These are phyloP conservation scores for Linderina pennispora DNA, from an alignment of 192 early-diverging fungal genomes.

Conservation along the genomic window DNA sequence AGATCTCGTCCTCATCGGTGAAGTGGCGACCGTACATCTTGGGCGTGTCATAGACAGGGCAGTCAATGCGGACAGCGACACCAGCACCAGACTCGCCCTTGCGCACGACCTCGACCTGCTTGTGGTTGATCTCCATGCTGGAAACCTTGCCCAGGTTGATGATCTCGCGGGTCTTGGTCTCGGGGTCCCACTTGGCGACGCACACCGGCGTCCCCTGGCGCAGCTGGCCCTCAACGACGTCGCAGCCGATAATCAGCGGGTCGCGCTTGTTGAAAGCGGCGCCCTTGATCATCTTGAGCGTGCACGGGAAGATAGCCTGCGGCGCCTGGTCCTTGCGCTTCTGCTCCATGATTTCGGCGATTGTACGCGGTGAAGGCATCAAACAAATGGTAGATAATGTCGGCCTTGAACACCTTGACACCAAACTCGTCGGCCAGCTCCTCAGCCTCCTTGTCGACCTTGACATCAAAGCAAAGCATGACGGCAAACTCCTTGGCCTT, in stretches of 20 bases:
- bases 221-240: conserved; percentile 89
- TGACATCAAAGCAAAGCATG: conserved; percentile 88
- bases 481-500: conserved; percentile 78
- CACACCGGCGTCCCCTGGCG: conserved; percentile 88
- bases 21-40: conserved; percentile 95
- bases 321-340: conserved; percentile 83
- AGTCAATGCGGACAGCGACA: conserved; percentile 89
- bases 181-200: conserved; percentile 68
- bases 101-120: conserved; percentile 72
- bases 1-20: conserved; percentile 71
- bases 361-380: conserved; percentile 85
- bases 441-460: conserved; percentile 83
- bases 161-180: conserved; percentile 66
- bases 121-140: conserved; percentile 91
- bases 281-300: conserved; percentile 80
- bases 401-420: conserved; percentile 89
- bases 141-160: conserved; percentile 81
- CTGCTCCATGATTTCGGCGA: conserved; percentile 71
- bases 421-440: conserved; percentile 88
- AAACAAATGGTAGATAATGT: conserved; percentile 99
- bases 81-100: conserved; percentile 77
- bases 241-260: conserved; percentile 93
- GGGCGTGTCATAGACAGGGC: conserved; percentile 71
- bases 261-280: conserved; percentile 92
- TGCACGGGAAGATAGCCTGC: conserved; percentile 94